Evolutionary conservation across 768 basidiomycete species (phyloP).

Genomic region (Tylopilus felleus): DNA sequence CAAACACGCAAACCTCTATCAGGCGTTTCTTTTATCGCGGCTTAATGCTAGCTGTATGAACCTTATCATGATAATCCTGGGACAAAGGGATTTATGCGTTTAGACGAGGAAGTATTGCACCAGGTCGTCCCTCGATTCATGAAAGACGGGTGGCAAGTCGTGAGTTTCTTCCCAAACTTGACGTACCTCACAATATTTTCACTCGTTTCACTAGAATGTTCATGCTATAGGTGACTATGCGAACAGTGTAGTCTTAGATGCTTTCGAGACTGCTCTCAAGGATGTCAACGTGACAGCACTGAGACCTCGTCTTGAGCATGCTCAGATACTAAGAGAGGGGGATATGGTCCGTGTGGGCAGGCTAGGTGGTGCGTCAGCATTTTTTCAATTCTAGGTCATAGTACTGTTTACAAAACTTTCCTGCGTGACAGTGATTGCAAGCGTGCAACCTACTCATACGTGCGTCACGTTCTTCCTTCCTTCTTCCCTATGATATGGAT

Average conservation of each 20-base stretch:
- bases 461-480: conserved; percentile 34
- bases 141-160: conserved; percentile 87
- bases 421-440: conserved; percentile 68
- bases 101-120: conserved; percentile 54
- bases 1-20: not conserved
- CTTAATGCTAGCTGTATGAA: conserved; percentile 23
- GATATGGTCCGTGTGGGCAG: conserved; percentile 77
- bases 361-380: conserved; percentile 60
- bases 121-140: conserved; percentile 67
- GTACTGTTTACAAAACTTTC: not conserved
- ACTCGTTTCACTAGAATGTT: conserved; percentile 51
- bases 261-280: conserved; percentile 68
- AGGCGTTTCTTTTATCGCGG: too few relatives aligned
- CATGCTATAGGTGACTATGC: conserved; percentile 88
- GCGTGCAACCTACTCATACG: conserved; percentile 88
- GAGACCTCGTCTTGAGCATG: conserved; percentile 85
- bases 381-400: not conserved
- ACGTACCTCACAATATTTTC: not conserved
- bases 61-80: conserved; percentile 78
- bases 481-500: not conserved
- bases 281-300: conserved; percentile 59
- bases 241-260: conserved; percentile 78
- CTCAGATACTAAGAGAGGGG: conserved; percentile 69
- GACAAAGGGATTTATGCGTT: conserved; percentile 76
- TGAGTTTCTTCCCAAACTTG: conserved; percentile 36